Conservation (phyloP, 2,329 filamentous ascomycete species). For the Pseudogymnoascus sp. region DNA sequence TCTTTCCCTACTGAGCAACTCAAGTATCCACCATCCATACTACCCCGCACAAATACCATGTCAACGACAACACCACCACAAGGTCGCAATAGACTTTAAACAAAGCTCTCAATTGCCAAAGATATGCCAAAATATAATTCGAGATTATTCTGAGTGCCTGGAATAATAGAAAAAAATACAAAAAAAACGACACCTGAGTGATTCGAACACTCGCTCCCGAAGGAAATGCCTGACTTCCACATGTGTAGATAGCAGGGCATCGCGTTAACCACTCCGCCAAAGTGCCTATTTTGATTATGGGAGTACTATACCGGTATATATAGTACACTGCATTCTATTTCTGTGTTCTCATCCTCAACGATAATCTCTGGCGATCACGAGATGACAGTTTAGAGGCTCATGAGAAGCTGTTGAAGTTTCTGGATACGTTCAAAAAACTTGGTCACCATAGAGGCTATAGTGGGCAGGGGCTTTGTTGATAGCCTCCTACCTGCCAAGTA, state of each 20-base stretch:
- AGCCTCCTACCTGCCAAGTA: too few species aligned
- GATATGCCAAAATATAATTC: too few species aligned
- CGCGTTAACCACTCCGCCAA: conserved; percentile 13
- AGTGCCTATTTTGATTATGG: conserved; percentile 8
- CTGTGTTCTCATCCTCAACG: background rate
- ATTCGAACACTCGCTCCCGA: conserved; percentile 12
- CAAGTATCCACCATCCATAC: too few species aligned
- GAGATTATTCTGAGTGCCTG: too few species aligned
- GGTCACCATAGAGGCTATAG: too few species aligned
- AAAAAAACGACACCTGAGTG: conserved; percentile 11
- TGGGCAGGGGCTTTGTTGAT: too few species aligned
- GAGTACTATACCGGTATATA: background rate
- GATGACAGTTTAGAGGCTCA: background rate
- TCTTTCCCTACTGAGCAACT: background rate
- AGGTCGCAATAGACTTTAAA: background rate
- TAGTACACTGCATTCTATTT: background rate
- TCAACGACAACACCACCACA: background rate
- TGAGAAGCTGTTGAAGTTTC: background rate
- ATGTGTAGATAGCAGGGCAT: conserved; percentile 10
- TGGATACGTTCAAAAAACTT: background rate
- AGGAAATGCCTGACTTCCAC: conserved; percentile 11
- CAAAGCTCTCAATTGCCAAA: background rate
- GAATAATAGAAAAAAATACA: background rate
- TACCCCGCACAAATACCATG: background rate
- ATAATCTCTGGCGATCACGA: background rate